Percentiles rank a stretch among this genome's conserved stretches.
Evolutionary conservation across 129 eudicot species (phyloP).

Genomic region (Heracleum sosnowskyi): DNA sequence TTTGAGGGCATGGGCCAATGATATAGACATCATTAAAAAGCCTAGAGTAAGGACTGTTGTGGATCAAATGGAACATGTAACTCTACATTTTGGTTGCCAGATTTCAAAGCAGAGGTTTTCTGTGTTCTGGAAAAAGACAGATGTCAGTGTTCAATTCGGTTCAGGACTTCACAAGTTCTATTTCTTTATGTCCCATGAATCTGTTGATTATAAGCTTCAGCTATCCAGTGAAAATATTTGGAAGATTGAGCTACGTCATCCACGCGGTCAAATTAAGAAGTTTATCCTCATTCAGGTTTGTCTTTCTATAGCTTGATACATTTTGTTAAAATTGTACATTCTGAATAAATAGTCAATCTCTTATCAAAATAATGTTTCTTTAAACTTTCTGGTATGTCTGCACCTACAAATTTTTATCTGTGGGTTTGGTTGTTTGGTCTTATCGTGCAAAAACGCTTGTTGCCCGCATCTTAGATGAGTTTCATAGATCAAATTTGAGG

Average conservation of each 20-base stretch:
- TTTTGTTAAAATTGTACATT: not conserved
- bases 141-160: constrained; percentile 38
- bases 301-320: not conserved
- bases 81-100: constrained; percentile 52
- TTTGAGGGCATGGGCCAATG: constrained; percentile 35
- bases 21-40: constrained; percentile 41
- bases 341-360: not conserved
- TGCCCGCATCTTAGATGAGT: not conserved
- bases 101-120: constrained; percentile 32
- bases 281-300: constrained; percentile 55
- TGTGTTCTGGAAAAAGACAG: constrained; percentile 29
- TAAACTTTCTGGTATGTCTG: not conserved
- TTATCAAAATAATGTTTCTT: not conserved
- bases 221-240: constrained; percentile 51
- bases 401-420: not conserved
- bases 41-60: constrained; percentile 26
- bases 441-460: not conserved
- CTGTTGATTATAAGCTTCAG: constrained; percentile 40
- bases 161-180: constrained; percentile 31
- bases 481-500: not conserved
- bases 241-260: constrained; percentile 45
- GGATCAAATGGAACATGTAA: constrained; percentile 23
- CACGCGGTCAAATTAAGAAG: constrained; percentile 20
- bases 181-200: constrained; percentile 21
- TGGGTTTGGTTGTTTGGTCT: not conserved